Conservation (phyloP, 192 early-diverging fungal genomes). For the Coemansia sp. region DNA sequence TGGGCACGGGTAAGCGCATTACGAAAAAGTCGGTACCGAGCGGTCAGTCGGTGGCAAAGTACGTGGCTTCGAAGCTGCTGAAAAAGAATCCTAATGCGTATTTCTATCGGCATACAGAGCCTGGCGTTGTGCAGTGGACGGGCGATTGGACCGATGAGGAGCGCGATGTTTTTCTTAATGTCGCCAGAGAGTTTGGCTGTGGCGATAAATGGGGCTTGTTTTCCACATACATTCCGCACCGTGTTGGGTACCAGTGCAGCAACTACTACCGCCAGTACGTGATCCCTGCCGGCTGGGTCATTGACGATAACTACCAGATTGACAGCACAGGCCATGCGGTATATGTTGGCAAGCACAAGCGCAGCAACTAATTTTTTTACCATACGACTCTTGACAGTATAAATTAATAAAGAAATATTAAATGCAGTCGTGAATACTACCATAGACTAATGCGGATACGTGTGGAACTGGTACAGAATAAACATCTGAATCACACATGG, state of each 20-base stretch:
- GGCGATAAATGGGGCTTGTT: constrained; percentile 55
- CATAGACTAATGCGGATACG: constrained; percentile 44
- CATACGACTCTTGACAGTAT: neutral
- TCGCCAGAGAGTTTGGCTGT: constrained; percentile 41
- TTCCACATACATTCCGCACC: constrained; percentile 38
- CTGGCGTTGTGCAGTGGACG: constrained; percentile 70
- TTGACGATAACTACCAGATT: constrained; percentile 48
- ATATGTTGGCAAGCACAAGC: constrained; percentile 49
- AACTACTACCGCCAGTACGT: constrained; percentile 55
- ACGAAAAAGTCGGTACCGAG: constrained; percentile 23
- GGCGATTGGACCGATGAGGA: constrained; percentile 73
- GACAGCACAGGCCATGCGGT: constrained; percentile 38
- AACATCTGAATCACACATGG: constrained; percentile 74
- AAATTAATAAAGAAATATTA: constrained; percentile 2
- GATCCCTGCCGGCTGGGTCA: constrained; percentile 45
- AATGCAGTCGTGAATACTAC: too few relatives aligned
- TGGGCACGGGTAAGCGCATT: constrained; percentile 53
- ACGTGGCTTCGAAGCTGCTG: constrained; percentile 60
- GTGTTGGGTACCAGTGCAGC: constrained; percentile 55
- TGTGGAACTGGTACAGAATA: constrained; percentile 69
- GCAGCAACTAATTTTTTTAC: neutral
- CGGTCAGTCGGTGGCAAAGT: constrained; percentile 50
- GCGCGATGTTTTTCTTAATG: constrained; percentile 55
- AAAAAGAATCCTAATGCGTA: constrained; percentile 76
- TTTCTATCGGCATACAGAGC: constrained; percentile 75